Evolutionary conservation across 495 filamentous ascomycete genomes (phyloP).

Genomic region (Aspergillus olivimuriae): DNA sequence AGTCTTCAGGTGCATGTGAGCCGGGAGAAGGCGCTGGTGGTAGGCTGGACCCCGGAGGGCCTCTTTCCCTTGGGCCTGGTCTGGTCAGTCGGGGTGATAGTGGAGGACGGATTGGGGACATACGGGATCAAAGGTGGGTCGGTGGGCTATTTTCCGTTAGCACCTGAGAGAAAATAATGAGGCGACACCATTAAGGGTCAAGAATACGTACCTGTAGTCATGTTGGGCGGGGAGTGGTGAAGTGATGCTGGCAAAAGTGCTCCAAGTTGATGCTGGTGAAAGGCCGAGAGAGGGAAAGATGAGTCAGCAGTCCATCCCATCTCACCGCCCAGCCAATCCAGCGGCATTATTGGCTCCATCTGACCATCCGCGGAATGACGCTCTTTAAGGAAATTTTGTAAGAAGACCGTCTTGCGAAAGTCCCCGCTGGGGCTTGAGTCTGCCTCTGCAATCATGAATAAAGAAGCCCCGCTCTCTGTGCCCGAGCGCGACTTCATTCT

Average conservation of each 20-base stretch:
- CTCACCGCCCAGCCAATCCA: conserved; percentile 6
- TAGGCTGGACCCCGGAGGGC: conserved; percentile 90
- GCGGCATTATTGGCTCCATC: conserved; percentile 5
- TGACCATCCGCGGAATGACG: conserved; percentile 21
- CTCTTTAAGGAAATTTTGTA: conserved; percentile 11
- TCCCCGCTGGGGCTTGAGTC: conserved; percentile 23
- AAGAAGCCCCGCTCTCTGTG: conserved; percentile 76
- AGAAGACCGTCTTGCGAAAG: conserved; percentile 17
- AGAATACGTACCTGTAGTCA: conserved; percentile 56
- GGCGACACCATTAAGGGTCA: not conserved
- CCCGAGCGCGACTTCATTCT: conserved; percentile 72
- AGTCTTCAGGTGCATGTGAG: conserved; percentile 84
- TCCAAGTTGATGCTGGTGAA: too few species aligned
- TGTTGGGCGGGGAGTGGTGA: conserved; percentile 25
- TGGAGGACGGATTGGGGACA: conserved; percentile 16
- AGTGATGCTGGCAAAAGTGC: too few species aligned
- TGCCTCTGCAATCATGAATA: conserved; percentile 60
- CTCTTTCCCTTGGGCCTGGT: conserved; percentile 86
- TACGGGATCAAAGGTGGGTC: conserved; percentile 92
- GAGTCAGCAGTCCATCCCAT: not conserved
- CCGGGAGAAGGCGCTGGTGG: conserved; percentile 91
- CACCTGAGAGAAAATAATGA: conserved; percentile 30
- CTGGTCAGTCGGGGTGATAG: conserved; percentile 14
- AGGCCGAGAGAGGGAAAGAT: not conserved
- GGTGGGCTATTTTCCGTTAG: too few species aligned